phyloP scores from a whole-genome alignment of 2,329 filamentous ascomycete genomes.

The Neurospora sp. region DNA sequence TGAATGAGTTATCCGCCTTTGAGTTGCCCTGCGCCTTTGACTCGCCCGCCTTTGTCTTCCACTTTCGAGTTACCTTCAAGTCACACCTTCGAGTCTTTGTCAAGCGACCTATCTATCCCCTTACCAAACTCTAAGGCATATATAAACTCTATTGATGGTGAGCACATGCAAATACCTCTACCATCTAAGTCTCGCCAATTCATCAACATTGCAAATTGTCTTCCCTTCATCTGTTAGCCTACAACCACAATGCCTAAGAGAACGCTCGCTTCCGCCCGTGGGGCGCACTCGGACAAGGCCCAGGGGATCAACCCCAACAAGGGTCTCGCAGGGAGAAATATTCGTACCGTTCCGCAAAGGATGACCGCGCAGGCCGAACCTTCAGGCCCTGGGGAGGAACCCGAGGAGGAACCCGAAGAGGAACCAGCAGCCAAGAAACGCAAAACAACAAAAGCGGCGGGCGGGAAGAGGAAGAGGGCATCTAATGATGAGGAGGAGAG shows the following conservation, averaged over 20 bases:
- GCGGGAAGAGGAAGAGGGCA: neutral
- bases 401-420: neutral
- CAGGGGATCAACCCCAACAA: neutral
- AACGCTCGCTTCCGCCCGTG: neutral
- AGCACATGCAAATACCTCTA: neutral
- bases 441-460: neutral
- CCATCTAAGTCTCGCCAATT: neutral
- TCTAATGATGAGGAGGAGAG: neutral
- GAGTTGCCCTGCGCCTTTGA: neutral
- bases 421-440: neutral
- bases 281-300: neutral
- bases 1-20: no score
- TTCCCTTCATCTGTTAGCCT: neutral
- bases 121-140: neutral
- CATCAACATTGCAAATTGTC: neutral
- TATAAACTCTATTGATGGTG: neutral
- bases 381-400: neutral
- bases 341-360: neutral
- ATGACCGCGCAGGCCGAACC: neutral
- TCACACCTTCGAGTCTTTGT: neutral
- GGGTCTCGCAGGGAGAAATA: neutral
- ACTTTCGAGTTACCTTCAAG: neutral
- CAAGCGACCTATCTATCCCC: fast-evolving
- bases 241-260: neutral
- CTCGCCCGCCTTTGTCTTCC: neutral